Evolutionary conservation across 83 land plant genomes (phyloP), one percentile per base, ranked within the genome.

Genomic region (Picea abies): DNA sequence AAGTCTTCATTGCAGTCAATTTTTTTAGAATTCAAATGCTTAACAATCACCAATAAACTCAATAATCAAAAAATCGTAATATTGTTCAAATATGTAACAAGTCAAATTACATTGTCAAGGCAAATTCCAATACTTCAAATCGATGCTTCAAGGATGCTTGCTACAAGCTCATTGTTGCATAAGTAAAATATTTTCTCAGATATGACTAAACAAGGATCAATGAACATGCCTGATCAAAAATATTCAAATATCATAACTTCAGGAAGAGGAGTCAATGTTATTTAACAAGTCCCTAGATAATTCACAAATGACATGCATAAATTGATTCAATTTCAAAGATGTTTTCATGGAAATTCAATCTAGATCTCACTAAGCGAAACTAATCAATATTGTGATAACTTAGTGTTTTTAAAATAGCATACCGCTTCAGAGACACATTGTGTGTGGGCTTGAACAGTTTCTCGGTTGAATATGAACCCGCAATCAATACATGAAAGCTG

Each of bases 401-500:
- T 56, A 39, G 60, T 41, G 52, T 20, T 77, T 64, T 64, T 11
- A 25, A 8, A 39, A 79, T 32, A 77, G 78, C 86, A 10, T 71
- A 96, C 98, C 86, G 90, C 87, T 85, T 97, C 99, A 15, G 94
- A 81, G 20, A 97, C 90, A 85, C 99, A 97, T 68, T 96, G 98
- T 7, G 95, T 95, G 82, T 97, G 99, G 76, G 79, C 82, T 71
- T 97, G 95, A 65, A 97, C 99, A 79, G 86, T 88, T 81, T 94
- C 84, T 86, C 88, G 95, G 81, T 90, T 89, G 73, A 97, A 97
- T 58, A 83, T 84, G 44, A 84, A 69, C 14, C 99, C 98, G 75
- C 99, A 97, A 83, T 97, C 99, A 79, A 97, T 95, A 86, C 99
- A 97, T 4, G 98, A 95, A 4, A 97, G 67, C 98, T 96, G 87